Evolutionary conservation across 2,329 filamentous ascomycete species (phyloP).

Genomic region (Venturia aucupariae): DNA sequence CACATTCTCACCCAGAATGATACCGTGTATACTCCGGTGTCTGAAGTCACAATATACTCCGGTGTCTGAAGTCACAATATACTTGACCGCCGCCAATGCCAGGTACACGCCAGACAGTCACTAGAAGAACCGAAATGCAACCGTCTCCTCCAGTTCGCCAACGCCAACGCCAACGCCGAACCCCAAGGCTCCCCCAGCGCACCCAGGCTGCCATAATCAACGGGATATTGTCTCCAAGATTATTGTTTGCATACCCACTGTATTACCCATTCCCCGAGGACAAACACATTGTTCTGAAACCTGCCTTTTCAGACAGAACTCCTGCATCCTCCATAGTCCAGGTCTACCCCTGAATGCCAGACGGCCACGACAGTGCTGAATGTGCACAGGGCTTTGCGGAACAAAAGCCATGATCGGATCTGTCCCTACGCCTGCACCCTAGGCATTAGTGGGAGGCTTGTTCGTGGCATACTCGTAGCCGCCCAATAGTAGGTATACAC

Average conservation of each 20-base stretch:
- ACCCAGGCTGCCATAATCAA: not conserved
- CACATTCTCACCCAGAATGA: no score
- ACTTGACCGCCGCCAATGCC: not conserved
- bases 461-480: no score
- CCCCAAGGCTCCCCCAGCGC: not conserved
- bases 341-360: not conserved
- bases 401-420: slow-evolving; percentile 5
- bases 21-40: not conserved
- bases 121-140: no score
- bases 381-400: not conserved
- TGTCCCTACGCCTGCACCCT: no score
- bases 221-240: not conserved
- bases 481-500: no score
- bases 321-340: not conserved
- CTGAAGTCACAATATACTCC: not conserved
- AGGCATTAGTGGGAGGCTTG: no score
- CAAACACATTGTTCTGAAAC: not conserved
- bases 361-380: not conserved
- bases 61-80: not conserved
- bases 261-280: not conserved
- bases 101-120: not conserved
- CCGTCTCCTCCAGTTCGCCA: not conserved
- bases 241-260: not conserved
- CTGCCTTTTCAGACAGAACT: not conserved
- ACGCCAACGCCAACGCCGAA: no score